A percentile compares a stretch with the other conserved stretches of the same genome.
Evolutionary conservation across 306 rosid species (phyloP).

Genomic region (Cucumis cinereus): DNA sequence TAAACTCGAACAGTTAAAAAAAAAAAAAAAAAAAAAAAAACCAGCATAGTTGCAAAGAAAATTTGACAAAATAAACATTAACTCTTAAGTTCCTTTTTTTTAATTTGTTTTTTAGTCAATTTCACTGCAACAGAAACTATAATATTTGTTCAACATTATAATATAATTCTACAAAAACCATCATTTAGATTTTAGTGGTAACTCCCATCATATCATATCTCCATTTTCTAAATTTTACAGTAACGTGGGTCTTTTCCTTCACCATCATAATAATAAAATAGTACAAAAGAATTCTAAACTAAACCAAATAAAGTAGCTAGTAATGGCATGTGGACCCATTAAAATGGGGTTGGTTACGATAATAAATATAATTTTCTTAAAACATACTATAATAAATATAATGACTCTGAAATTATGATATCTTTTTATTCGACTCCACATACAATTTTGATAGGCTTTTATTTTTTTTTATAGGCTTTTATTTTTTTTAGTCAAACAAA

Average conservation of each 20-base stretch:
- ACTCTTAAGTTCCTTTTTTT: not conserved
- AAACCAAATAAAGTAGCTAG: not conserved
- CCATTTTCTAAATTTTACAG: not conserved
- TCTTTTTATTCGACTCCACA: not conserved
- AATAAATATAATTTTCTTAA: not conserved
- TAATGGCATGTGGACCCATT: conserved; percentile 2
- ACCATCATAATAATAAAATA: not conserved
- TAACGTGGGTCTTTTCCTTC: not conserved
- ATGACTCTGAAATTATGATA: too few species aligned
- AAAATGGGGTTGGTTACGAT: not conserved
- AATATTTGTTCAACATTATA: not conserved
- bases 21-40: too few species aligned
- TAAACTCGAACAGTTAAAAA: too few species aligned
- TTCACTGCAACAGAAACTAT: not conserved
- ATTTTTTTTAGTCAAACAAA: too few species aligned
- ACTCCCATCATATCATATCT: not conserved
- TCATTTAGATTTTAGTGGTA: not conserved
- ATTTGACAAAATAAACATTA: not conserved
- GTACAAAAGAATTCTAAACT: not conserved
- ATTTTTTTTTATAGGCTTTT: too few species aligned
- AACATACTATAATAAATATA: not conserved
- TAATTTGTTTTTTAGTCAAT: not conserved
- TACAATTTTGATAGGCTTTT: too few species aligned
- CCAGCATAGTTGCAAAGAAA: not conserved
- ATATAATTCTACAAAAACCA: not conserved